phyloP scores from a whole-genome alignment of 129 eudicot species.

The Flaveria bidentis region DNA sequence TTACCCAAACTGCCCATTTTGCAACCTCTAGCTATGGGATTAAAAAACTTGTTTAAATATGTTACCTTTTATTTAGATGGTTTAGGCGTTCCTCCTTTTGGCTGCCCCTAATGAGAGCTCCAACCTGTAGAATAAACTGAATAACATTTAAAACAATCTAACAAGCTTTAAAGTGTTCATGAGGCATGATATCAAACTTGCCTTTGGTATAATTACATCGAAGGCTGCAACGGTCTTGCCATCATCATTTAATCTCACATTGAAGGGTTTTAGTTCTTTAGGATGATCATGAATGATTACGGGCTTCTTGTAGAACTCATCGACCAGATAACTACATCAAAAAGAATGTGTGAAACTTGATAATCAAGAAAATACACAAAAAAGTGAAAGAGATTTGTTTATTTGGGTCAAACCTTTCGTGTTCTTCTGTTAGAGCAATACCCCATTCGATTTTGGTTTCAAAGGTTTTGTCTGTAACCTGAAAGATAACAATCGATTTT shows the following conservation, averaged over 20 bases:
- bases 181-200: slow-evolving; percentile 13
- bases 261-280: slow-evolving; percentile 71
- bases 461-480: slow-evolving; percentile 57
- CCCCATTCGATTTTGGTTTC: slow-evolving; percentile 57
- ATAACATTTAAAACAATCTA: not conserved
- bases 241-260: slow-evolving; percentile 70
- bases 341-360: not conserved
- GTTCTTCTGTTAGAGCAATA: slow-evolving; percentile 66
- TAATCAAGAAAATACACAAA: not conserved
- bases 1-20: not conserved
- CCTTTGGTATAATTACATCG: slow-evolving; percentile 83
- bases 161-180: slow-evolving; percentile 19
- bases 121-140: slow-evolving; percentile 51
- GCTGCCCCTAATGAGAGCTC: slow-evolving; percentile 82
- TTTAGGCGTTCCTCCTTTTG: slow-evolving; percentile 83
- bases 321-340: slow-evolving; percentile 62
- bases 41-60: not conserved
- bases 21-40: not conserved
- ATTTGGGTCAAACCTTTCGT: slow-evolving; percentile 57
- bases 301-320: slow-evolving; percentile 72
- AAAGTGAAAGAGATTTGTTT: not conserved
- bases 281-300: slow-evolving; percentile 67
- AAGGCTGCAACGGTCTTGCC: slow-evolving; percentile 82
- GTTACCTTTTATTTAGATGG: slow-evolving; percentile 62
- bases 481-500: slow-evolving; percentile 22